Evolutionary conservation across 768 basidiomycete genomes (phyloP).

Genomic region (Guyanaporus albipodus): DNA sequence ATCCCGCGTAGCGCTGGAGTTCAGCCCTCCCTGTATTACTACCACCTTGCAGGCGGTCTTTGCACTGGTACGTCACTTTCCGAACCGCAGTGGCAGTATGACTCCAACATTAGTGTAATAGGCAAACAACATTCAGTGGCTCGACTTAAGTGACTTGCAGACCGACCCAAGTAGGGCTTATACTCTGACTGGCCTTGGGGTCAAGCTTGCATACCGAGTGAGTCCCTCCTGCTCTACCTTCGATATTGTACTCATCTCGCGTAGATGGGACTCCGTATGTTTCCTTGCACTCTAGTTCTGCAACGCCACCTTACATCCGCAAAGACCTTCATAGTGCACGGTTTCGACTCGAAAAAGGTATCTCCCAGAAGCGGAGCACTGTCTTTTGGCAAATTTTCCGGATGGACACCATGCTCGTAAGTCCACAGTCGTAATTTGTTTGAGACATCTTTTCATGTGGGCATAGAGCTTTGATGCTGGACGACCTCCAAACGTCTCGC

Average conservation of each 20-base stretch:
- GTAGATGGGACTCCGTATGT: constrained; percentile 55
- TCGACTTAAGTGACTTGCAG: constrained; percentile 53
- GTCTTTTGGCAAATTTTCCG: constrained; percentile 70
- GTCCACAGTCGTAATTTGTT: constrained; percentile 4
- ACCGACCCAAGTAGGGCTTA: constrained; percentile 48
- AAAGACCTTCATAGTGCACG: constrained; percentile 57
- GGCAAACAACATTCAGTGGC: constrained; percentile 44
- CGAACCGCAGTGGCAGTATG: constrained; percentile 1
- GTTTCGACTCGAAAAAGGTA: constrained; percentile 51
- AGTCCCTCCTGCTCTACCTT: constrained; percentile 19
- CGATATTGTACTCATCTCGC: neutral
- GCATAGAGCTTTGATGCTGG: constrained; percentile 59
- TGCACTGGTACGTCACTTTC: constrained; percentile 43
- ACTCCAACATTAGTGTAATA: constrained; percentile 12
- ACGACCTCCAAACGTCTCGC: constrained; percentile 52
- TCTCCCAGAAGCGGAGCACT: constrained; percentile 45
- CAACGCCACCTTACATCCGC: neutral
- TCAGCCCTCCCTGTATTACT: constrained; percentile 41
- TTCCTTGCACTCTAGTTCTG: neutral
- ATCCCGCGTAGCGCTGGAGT: constrained; percentile 48
- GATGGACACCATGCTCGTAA: constrained; percentile 59
- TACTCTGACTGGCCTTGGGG: constrained; percentile 55
- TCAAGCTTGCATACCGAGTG: constrained; percentile 58
- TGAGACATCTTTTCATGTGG: neutral
- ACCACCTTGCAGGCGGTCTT: constrained; percentile 56